Evolutionary conservation across 306 rosid genomes (phyloP).

Genomic region (Vigna radiata): DNA sequence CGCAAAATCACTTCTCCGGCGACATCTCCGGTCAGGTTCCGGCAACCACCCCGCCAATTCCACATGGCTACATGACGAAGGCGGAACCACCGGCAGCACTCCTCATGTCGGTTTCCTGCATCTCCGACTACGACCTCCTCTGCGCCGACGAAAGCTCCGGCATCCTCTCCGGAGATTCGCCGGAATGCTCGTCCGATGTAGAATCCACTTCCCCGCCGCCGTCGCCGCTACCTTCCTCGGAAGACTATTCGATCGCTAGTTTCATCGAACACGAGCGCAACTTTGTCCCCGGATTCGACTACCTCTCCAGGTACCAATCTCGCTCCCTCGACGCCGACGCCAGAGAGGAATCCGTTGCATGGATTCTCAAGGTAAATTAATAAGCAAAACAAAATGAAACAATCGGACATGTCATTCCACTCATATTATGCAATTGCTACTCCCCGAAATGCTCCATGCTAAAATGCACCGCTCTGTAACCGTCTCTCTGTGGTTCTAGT

Average conservation of each 20-base stretch:
- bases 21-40: conserved; percentile 45
- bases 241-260: conserved; percentile 70
- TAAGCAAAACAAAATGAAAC: not conserved
- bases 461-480: conserved; percentile 19
- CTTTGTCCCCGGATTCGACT: conserved; percentile 78
- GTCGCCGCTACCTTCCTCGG: conserved; percentile 5
- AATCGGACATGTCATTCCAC: not conserved
- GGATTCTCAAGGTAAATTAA: conserved; percentile 80
- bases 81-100: conserved; percentile 45
- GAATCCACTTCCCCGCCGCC: conserved; percentile 46
- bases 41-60: conserved; percentile 22
- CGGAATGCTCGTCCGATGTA: conserved; percentile 63
- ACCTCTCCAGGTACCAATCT: conserved; percentile 64
- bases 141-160: conserved; percentile 71
- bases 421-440: conserved; percentile 50
- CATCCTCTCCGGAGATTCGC: conserved; percentile 66
- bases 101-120: conserved; percentile 69
- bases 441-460: not conserved
- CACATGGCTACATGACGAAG: conserved; percentile 65
- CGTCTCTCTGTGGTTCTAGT: not conserved
- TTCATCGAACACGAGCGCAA: conserved; percentile 75
- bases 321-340: conserved; percentile 69
- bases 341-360: conserved; percentile 77
- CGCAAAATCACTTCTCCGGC: conserved; percentile 35
- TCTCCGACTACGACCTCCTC: conserved; percentile 73